phyloP scores from a whole-genome alignment of 306 rosid genomes.

The Carpinus viminea region DNA sequence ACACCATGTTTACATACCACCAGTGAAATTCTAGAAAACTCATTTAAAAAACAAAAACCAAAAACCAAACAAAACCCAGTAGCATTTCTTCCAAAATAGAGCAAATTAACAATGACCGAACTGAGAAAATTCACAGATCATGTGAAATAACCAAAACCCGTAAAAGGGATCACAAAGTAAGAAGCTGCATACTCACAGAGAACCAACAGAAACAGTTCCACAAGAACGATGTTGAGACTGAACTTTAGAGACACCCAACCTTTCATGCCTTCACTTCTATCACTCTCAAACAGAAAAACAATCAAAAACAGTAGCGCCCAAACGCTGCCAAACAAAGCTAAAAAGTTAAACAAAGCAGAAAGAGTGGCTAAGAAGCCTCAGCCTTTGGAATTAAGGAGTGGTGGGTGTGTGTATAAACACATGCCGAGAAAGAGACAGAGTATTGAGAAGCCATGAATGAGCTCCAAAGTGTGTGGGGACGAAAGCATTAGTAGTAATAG shows the following conservation, averaged over 20 bases:
- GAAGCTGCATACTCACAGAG: conserved; percentile 46
- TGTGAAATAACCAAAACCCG: conserved; percentile 32
- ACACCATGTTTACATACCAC: neutral
- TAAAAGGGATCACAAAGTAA: neutral
- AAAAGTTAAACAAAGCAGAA: neutral
- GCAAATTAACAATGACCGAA: conserved; percentile 11
- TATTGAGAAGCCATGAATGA: conserved; percentile 60
- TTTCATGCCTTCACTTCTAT: conserved; percentile 40
- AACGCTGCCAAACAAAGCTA: neutral
- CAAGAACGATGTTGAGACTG: conserved; percentile 17
- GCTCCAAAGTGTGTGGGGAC: conserved; percentile 65
- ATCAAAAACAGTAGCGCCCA: neutral
- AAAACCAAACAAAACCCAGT: conserved; percentile 17
- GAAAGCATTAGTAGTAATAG: conserved; percentile 38
- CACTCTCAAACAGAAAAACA: conserved; percentile 13
- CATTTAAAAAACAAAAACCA: neutral
- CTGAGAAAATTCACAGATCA: conserved; percentile 32
- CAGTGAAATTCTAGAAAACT: neutral
- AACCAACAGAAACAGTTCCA: conserved; percentile 31
- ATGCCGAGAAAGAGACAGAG: conserved; percentile 24
- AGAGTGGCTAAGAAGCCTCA: conserved; percentile 22
- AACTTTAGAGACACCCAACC: conserved; percentile 33
- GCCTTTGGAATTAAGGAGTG: conserved; percentile 24
- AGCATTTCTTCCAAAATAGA: conserved; percentile 6
- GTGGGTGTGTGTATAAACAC: conserved; percentile 24